Evolutionary conservation across 1,284 basidiomycete genomes (phyloP).

Genomic region (Cutaneotrichosporon daszewskae): DNA sequence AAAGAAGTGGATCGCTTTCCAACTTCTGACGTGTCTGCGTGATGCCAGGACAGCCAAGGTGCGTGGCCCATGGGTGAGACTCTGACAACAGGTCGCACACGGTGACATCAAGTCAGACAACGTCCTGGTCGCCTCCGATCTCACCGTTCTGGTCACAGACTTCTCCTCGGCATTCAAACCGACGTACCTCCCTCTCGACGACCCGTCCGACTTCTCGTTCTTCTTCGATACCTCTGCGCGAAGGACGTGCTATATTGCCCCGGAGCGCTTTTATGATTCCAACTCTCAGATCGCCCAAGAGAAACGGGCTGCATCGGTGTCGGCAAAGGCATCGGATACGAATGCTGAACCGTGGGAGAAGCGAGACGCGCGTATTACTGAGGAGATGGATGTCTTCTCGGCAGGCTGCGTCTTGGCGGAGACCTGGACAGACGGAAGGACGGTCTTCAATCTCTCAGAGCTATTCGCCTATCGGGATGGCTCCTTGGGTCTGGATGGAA

Average conservation of each 20-base stretch:
- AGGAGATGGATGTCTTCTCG: slow-evolving; percentile 97
- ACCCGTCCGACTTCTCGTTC: slow-evolving; percentile 95
- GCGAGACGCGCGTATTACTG: slow-evolving; percentile 74
- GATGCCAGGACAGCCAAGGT: slow-evolving; percentile 69
- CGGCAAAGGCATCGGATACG: slow-evolving; percentile 29
- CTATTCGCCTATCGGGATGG: slow-evolving; percentile 91
- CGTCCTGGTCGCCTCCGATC: slow-evolving; percentile 91
- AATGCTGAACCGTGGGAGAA: slow-evolving; percentile 46
- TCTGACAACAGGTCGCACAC: slow-evolving; percentile 66
- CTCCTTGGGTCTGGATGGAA: slow-evolving; percentile 68
- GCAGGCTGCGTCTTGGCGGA: slow-evolving; percentile 94
- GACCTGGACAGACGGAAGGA: slow-evolving; percentile 89
- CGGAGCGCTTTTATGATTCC: slow-evolving; percentile 87
- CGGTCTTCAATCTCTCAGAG: slow-evolving; percentile 89
- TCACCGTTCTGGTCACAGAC: slow-evolving; percentile 92
- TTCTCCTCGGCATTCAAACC: slow-evolving; percentile 93
- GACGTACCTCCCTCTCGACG: slow-evolving; percentile 88
- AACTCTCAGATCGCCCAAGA: slow-evolving; percentile 60
- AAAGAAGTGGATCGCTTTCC: slow-evolving; percentile 98
- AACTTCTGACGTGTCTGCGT: slow-evolving; percentile 77
- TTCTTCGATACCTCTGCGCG: slow-evolving; percentile 94
- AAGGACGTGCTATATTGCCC: slow-evolving; percentile 92
- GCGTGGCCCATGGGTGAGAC: slow-evolving; percentile 2
- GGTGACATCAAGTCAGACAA: slow-evolving; percentile 99
- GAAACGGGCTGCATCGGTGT: slow-evolving; percentile 57